A percentile compares a stretch with the other conserved stretches of the same genome.
phyloP scores from a whole-genome alignment of 345 rosid species.

The Hypericum androsaemum region DNA sequence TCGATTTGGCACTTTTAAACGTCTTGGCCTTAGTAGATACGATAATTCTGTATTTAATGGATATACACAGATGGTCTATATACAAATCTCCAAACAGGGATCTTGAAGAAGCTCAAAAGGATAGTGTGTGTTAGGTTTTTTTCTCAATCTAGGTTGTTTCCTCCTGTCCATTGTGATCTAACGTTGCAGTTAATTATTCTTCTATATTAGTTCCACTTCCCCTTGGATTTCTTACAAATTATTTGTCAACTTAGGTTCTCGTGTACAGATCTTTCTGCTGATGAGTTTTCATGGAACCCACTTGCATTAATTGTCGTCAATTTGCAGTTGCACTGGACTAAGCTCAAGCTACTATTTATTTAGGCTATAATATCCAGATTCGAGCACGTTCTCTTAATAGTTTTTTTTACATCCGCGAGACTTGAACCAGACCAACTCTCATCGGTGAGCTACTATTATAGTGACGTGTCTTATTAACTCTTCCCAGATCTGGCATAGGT shows the following conservation, averaged over 20 bases:
- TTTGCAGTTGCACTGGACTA: too few relatives aligned
- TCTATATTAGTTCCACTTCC: conserved; percentile 15
- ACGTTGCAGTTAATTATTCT: too few relatives aligned
- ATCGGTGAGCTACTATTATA: too few relatives aligned
- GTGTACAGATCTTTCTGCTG: too few relatives aligned
- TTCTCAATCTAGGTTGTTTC: conserved; percentile 16
- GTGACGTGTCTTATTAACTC: too few relatives aligned
- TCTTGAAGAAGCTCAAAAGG: conserved; percentile 25
- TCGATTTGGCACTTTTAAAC: conserved; percentile 57
- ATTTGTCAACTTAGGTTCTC: not conserved
- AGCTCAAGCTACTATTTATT: too few relatives aligned
- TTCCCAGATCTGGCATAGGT: too few relatives aligned
- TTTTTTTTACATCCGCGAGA: too few relatives aligned
- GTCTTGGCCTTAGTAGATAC: conserved; percentile 60
- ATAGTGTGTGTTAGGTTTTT: conserved; percentile 9
- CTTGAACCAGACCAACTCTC: too few relatives aligned
- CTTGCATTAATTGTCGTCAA: not conserved
- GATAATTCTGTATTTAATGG: conserved; percentile 84
- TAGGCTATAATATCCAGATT: too few relatives aligned
- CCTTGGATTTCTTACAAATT: not conserved
- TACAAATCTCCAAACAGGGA: conserved; percentile 58
- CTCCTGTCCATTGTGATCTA: too few relatives aligned
- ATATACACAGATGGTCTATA: conserved; percentile 94
- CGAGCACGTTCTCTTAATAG: too few relatives aligned
- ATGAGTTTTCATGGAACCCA: not conserved